phyloP scores from a whole-genome alignment of 371 early-diverging fungal species.

The Blakeslea trispora region DNA sequence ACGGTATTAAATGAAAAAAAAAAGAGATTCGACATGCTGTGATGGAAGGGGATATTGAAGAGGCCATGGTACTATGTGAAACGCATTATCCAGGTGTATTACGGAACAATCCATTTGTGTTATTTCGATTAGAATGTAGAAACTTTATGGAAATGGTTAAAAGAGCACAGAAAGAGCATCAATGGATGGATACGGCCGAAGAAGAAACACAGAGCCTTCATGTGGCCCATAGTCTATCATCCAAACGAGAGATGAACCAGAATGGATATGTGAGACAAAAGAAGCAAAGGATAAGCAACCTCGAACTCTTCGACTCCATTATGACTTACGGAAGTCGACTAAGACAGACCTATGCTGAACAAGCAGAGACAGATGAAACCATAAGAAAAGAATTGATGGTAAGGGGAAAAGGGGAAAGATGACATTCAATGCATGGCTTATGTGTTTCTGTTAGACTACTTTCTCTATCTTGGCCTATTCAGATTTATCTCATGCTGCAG shows the following conservation, averaged over 20 bases:
- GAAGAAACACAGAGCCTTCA: constrained; percentile 32
- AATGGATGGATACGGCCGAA: constrained; percentile 28
- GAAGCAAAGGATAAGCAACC: constrained; percentile 19
- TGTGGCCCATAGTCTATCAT: background rate
- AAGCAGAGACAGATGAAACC: constrained; percentile 24
- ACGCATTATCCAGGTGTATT: constrained; percentile 68
- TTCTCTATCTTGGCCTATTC: constrained; percentile 84
- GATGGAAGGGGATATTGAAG: constrained; percentile 69
- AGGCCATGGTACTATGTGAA: constrained; percentile 65
- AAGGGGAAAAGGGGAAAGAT: constrained; percentile 2
- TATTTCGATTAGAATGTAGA: constrained; percentile 80
- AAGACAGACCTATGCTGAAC: constrained; percentile 57
- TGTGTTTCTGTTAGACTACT: constrained; percentile 22
- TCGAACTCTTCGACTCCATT: constrained; percentile 22
- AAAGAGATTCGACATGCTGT: constrained; percentile 73
- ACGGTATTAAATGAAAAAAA: no score
- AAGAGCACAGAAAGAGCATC: constrained; percentile 15
- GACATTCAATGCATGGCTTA: no score
- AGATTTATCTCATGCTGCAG: constrained; percentile 57
- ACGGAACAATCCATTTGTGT: constrained; percentile 34
- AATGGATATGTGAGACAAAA: constrained; percentile 1
- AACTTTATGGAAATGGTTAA: constrained; percentile 86
- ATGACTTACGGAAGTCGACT: constrained; percentile 71
- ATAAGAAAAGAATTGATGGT: constrained; percentile 28
- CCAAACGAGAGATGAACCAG: constrained; percentile 21